Base-by-base conservation (phyloP, 176 grass and related monocot species). In the Eleusine coracana region DNA sequence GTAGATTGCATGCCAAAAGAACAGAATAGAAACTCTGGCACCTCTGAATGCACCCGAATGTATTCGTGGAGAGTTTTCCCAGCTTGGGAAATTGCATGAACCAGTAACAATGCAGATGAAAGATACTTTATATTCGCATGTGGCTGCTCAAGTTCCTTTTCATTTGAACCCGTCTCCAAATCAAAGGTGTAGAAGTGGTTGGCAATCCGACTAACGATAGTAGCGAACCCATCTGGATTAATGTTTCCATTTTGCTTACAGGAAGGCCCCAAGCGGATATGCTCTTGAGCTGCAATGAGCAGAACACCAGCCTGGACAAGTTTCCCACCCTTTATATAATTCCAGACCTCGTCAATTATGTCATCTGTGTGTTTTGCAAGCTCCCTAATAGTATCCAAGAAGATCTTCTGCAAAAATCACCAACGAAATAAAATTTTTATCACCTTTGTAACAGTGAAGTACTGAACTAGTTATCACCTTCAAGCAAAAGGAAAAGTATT, bases 351-450 rank as follows among this genome's bases (percentile, higher is more conserved):
- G 29, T 63, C 60, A 63, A 63, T 25, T 31, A 63, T 25, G 13
- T 63, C 25, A 63, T 63, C 11, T 28, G 60, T 69, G 66, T 69
- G 66, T 69, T 69, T 40, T 41, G 66, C 66, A 42, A 69, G 66
- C 38, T 69, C 38, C 8, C 37, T 69, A 21, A 37, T 69, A 69
- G 38, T 10, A 69, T 69, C 66, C 36, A 41, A 41, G 8, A 69
- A 68, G 23, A 63, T 14, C 10, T 29, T 63, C 65, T 39, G 31
- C 36, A 68, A 17, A 37, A 68, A 3, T 50, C 31, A 34, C 12
- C 48, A 20, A 18, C 31, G 31, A 34, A 1, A 39, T 7, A 18
- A 68, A 40, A 5, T 1, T 5, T 20, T 21, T 11, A 69, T 39
- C 15, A 41, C 15, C 15, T 69, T 4, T 21, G 6, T 34, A 34